Conservation (phyloP, 805 yeast genomes). For the Kuraishia piskuri region DNA sequence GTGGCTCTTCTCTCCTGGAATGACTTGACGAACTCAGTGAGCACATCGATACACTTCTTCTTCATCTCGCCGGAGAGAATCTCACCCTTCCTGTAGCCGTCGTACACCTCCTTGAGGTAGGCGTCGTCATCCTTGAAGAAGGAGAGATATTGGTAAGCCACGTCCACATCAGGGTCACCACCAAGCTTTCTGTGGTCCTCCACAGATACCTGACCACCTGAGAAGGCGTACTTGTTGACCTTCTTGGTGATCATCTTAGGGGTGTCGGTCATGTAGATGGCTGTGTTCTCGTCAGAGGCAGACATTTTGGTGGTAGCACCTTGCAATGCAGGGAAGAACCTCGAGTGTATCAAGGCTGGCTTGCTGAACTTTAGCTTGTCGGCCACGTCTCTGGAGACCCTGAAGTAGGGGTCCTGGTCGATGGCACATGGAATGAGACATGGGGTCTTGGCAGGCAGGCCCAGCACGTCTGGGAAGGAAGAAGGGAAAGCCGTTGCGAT, state of each 20-base stretch:
- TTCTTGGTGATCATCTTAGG: constrained; percentile 88
- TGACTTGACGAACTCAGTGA: constrained; percentile 68
- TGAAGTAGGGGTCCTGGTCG: constrained; percentile 97
- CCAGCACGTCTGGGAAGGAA: constrained; percentile 90
- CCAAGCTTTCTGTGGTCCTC: constrained; percentile 90
- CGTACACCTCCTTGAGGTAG: constrained; percentile 51
- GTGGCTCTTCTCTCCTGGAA: constrained; percentile 75
- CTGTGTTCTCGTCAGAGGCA: constrained; percentile 83
- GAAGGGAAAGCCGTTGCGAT: constrained; percentile 95
- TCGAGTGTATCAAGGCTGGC: constrained; percentile 88
- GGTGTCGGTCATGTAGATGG: constrained; percentile 94
- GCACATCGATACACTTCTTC: constrained; percentile 69
- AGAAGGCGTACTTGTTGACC: constrained; percentile 91
- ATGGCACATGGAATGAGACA: constrained; percentile 98
- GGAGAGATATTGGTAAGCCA: constrained; percentile 85
- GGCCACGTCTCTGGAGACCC: constrained; percentile 97
- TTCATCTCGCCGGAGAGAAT: constrained; percentile 91
- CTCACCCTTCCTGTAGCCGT: constrained; percentile 70
- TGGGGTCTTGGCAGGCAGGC: constrained; percentile 81
- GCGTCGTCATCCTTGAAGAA: constrained; percentile 89
- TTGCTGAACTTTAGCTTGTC: constrained; percentile 83
- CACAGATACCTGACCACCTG: constrained; percentile 82
- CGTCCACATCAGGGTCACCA: constrained; percentile 93
- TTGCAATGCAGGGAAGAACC: constrained; percentile 96
- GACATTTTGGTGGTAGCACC: constrained; percentile 97